phyloP scores from a whole-genome alignment of 2,329 filamentous ascomycete species.

The Byssoonygena ceratinophila region DNA sequence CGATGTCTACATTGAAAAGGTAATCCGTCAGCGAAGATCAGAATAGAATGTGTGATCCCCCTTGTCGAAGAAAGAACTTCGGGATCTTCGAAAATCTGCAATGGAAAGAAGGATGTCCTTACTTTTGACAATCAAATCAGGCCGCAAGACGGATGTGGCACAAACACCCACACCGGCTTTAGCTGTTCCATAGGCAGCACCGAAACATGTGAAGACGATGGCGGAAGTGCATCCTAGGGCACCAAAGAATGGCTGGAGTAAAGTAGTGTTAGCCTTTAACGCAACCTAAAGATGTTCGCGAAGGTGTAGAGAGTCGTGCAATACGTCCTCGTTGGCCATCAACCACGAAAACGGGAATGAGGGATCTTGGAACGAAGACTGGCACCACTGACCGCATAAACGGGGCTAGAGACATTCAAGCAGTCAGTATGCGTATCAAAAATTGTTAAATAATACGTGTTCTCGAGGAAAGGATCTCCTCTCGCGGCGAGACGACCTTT shows the following conservation, averaged over 20 bases:
- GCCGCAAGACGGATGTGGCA: constrained; percentile 94
- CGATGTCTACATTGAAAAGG: constrained; percentile 60
- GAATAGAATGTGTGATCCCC: not conserved
- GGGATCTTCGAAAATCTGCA: too few species aligned
- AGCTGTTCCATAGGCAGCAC: constrained; percentile 95
- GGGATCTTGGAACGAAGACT: not conserved
- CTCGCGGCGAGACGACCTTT: constrained; percentile 20
- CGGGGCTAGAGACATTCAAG: constrained; percentile 56
- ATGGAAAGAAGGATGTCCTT: too few species aligned
- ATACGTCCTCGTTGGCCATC: not conserved
- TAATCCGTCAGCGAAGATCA: constrained; percentile 12
- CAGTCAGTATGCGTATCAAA: not conserved
- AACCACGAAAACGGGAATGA: not conserved
- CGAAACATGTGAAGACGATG: constrained; percentile 93
- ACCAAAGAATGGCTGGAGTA: constrained; percentile 72
- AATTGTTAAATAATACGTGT: not conserved
- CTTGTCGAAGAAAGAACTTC: too few species aligned
- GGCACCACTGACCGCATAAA: constrained; percentile 82
- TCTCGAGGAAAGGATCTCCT: constrained; percentile 10
- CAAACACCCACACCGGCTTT: constrained; percentile 99
- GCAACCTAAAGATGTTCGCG: not conserved
- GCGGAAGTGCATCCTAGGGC: constrained; percentile 92
- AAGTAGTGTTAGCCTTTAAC: constrained; percentile 10
- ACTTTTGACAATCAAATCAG: constrained; percentile 99
- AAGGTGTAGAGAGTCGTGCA: not conserved